phyloP scores from a whole-genome alignment of 345 rosid species.

The Geranium brycei region DNA sequence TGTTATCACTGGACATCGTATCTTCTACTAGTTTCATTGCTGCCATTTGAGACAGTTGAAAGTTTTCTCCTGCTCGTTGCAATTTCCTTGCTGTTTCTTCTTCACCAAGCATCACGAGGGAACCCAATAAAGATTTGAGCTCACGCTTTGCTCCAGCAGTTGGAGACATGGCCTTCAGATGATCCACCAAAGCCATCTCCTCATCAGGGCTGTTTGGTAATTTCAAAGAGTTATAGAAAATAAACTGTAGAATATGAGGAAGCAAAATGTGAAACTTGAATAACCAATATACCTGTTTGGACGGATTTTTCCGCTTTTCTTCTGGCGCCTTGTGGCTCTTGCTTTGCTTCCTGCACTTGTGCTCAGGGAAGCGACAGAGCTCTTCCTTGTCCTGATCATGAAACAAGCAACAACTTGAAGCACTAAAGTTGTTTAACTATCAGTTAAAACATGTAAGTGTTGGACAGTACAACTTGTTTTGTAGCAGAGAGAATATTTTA shows the following conservation, averaged over 20 bases:
- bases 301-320: constrained; percentile 75
- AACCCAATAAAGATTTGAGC: constrained; percentile 58
- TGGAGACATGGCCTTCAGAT: constrained; percentile 73
- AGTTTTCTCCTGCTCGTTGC: constrained; percentile 54
- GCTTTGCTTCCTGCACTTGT: constrained; percentile 52
- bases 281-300: constrained; percentile 62
- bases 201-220: constrained; percentile 57
- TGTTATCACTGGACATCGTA: constrained; percentile 34
- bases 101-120: constrained; percentile 60
- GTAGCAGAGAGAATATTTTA: too few relatives aligned
- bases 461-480: too few relatives aligned
- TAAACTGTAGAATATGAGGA: neutral
- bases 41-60: constrained; percentile 64
- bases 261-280: constrained; percentile 1
- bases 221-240: constrained; percentile 12
- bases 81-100: constrained; percentile 58
- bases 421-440: neutral
- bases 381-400: constrained; percentile 52
- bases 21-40: constrained; percentile 77
- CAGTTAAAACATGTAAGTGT: neutral
- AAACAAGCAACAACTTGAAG: constrained; percentile 7
- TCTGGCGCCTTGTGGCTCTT: constrained; percentile 59
- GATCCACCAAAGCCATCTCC: constrained; percentile 90
- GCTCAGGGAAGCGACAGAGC: constrained; percentile 60
- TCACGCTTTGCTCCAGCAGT: constrained; percentile 60